Percentiles rank a stretch among this genome's conserved stretches.
Evolutionary conservation across 345 rosid genomes (phyloP).

Genomic region (Microthlaspi erraticum): DNA sequence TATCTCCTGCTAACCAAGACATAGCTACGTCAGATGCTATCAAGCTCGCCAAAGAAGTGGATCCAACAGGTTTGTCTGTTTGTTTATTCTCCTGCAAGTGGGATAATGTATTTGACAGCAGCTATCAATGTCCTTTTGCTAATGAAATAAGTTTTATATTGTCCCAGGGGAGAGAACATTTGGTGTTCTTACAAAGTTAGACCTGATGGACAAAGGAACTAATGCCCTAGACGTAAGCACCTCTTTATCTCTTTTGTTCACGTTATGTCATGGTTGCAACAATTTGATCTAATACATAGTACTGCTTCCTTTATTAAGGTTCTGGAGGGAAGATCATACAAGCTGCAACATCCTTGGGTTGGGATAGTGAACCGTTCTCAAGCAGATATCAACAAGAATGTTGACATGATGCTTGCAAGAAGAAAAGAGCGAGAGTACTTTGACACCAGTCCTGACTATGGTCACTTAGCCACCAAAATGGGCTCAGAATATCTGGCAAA

Average conservation of each 20-base stretch:
- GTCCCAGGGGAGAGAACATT: slow-evolving; percentile 85
- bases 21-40: slow-evolving; percentile 98
- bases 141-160: neutral
- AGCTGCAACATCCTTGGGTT: slow-evolving; percentile 93
- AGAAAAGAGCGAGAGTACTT: slow-evolving; percentile 86
- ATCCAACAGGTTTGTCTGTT: slow-evolving; percentile 67
- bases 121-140: neutral
- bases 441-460: slow-evolving; percentile 92
- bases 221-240: slow-evolving; percentile 80
- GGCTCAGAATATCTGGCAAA: slow-evolving; percentile 97
- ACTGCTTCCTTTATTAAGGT: slow-evolving; percentile 54
- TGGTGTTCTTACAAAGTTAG: slow-evolving; percentile 97
- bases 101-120: neutral
- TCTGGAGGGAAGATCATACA: slow-evolving; percentile 92
- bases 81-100: slow-evolving; percentile 8
- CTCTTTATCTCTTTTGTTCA: slow-evolving; percentile 23
- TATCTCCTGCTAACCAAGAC: slow-evolving; percentile 98
- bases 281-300: neutral
- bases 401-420: slow-evolving; percentile 90
- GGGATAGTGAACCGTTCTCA: slow-evolving; percentile 98
- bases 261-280: neutral
- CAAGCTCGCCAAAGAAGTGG: slow-evolving; percentile 86
- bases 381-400: slow-evolving; percentile 91
- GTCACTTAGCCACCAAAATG: slow-evolving; percentile 90
- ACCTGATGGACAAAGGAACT: slow-evolving; percentile 98